These are phyloP conservation scores for Ceratocystis destructans DNA, from an alignment of 2,329 filamentous ascomycete species.

Conservation along the genomic window DNA sequence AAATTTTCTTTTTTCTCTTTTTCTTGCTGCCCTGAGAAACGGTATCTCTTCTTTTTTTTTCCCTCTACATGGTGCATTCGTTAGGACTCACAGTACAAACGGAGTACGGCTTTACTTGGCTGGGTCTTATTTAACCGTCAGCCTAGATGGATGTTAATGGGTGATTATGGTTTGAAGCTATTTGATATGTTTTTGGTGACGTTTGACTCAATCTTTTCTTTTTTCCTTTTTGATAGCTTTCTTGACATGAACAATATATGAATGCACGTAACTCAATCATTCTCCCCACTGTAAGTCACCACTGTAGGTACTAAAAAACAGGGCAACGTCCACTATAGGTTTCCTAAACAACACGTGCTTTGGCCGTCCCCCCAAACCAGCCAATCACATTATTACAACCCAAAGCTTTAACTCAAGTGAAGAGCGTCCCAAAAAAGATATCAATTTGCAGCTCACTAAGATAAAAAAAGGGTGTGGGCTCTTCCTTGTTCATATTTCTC, in stretches of 20 bases:
- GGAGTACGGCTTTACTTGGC: background rate
- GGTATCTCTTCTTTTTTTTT: background rate
- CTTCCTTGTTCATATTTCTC: background rate
- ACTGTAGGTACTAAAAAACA: too few species aligned
- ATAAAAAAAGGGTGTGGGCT: background rate
- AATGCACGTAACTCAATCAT: too few species aligned
- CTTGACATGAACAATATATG: background rate
- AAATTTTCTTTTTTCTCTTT: constrained; percentile 10
- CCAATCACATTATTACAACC: too few species aligned
- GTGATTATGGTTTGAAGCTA: background rate
- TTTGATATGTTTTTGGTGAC: background rate
- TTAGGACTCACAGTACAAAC: constrained; percentile 14
- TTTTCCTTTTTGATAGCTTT: background rate
- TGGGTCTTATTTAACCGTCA: background rate
- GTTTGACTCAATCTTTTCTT: background rate
- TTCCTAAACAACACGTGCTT: too few species aligned
- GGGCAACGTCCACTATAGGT: too few species aligned
- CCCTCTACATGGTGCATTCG: background rate
- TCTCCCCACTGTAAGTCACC: too few species aligned
- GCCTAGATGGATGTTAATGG: background rate
- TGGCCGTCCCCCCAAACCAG: too few species aligned
- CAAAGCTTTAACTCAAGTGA: too few species aligned
- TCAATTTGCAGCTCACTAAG: background rate
- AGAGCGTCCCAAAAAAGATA: background rate
- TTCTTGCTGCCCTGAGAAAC: background rate